Base-by-base conservation (phyloP, 2,329 filamentous ascomycete genomes). In the Verticillium nubilum region DNA sequence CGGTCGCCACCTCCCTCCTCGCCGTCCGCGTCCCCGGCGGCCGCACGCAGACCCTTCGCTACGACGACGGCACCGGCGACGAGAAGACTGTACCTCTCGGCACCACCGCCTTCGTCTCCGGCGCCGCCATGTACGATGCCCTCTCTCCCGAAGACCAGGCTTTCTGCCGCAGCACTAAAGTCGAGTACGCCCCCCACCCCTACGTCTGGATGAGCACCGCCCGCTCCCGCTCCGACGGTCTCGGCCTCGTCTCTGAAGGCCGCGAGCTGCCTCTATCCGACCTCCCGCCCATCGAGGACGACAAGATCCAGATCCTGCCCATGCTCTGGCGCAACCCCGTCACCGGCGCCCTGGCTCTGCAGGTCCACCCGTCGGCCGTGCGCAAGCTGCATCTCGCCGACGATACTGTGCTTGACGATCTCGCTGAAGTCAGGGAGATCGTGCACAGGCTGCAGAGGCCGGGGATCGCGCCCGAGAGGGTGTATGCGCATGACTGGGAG, bases 121-220 rank as follows among this genome's bases (percentile, higher is more conserved):
- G 88, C 2, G 87, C 90, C 70, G 79, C 80, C 37, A 91, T 90
- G 85, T 92, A 86, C 72, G 83, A 90, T 55, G 69, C 81, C 13
- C 79, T 94, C 10, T 86, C 83, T 15, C 78, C 83, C 0, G 80
- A 81, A 52, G 88, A 92, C 67, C 83, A 90, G 70, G 79, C 81
- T 52, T 90, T 92, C 65, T 89, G 80, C 1, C 81, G 86, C 56
- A 83, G 79, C 5, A 88, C 87, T 23, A 84, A 79, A 60, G 82
- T 91, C 53, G 88, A 92, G 73, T 93, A 93, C 68, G 89, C 89
- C 0, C 81, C 90, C 2, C 90, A 93, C 66, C 90, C 90, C 5
- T 93, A 93, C 72, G 85, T 93, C 62, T 94, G 90, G 90, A 93
- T 93, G 88, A 86, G 81, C 60, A 71, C 78, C 26, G 87, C 89